Base-by-base conservation (phyloP, 164 flowering plant genomes). In the Chloranthus sessilifolius region DNA sequence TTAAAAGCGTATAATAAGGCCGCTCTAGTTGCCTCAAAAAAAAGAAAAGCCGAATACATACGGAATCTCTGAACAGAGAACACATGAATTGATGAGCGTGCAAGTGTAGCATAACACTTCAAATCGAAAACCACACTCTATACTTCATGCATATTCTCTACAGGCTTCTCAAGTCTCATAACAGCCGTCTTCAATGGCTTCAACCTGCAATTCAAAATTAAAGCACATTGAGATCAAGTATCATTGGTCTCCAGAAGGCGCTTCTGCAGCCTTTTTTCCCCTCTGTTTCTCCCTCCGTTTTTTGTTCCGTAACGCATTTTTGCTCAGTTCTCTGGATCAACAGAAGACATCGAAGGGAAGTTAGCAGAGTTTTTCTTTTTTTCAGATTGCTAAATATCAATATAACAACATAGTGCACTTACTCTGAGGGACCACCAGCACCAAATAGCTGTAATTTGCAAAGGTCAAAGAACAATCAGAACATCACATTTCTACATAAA, bases 231-330 rank as follows among this genome's bases (percentile, higher is more conserved):
- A 29, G 29, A 11, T 50, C 47, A 58, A 33, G 56, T 26, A 52
- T 49, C 65, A 39, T 20, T 39, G 30, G 68, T n/a, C 44, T 15
- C 67, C 64, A 50, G 71, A 39, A 35, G 75, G 61, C 3, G 62
- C 77, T 55, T 74, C 92, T 5, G 84, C 78, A 23, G 85, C 87
- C 56, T 81, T 91, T 55, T 91, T 91, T 77, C 85, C 97, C 63
- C 63, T 67, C 46, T 86, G 95, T 47, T 90, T 91, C 70, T 91
- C 98, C 60, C 98, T 77, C 48, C 78, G 80, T 49, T 88, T 85
- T 78, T 87, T 88, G 80, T 91, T 91, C 59, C 58, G 77, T 68
- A 69, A 63, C n/a, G 98, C 95, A 45, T 74, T 80, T 66, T 91
- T 91, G 83, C 92, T 85, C 79, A 71, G 38, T 67, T 83, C 80